Conservation (phyloP, 2,329 filamentous ascomycete genomes). For the Cryphonectria parasitica region DNA sequence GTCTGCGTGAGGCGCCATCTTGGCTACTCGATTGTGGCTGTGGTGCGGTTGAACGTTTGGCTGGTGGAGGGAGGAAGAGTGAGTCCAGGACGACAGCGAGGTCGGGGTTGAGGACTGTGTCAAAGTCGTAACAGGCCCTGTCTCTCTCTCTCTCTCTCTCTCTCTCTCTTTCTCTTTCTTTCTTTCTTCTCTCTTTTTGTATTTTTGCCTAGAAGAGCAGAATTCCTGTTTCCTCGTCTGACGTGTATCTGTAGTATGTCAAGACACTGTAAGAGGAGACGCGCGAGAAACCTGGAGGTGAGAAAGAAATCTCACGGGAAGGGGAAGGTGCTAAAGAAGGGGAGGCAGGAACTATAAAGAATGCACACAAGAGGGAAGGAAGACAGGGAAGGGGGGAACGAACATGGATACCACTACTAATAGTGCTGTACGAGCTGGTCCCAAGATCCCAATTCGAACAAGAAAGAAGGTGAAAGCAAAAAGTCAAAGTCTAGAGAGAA, state of each 20-base stretch:
- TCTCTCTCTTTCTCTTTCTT: not conserved
- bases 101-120: not conserved
- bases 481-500: not conserved
- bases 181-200: not conserved
- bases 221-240: not conserved
- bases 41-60: not conserved
- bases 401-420: conserved; percentile 27
- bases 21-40: conserved; percentile 28
- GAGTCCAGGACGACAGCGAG: not conserved
- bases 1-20: conserved; percentile 63
- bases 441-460: not conserved
- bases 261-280: not conserved
- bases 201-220: not conserved
- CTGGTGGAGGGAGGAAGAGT: not conserved
- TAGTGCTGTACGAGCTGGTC: conserved; percentile 2
- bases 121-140: not conserved
- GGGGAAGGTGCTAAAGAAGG: not conserved
- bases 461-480: not conserved
- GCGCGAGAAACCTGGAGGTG: not conserved
- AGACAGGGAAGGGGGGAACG: not conserved
- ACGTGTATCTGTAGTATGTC: not conserved
- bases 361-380: not conserved
- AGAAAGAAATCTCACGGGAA: not conserved
- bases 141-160: not conserved
- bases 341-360: conserved; percentile 22